Evolutionary conservation across 2,329 filamentous ascomycete species (phyloP), one percentile per base, ranked within the genome.

Genomic region (Fusarium proliferatum): DNA sequence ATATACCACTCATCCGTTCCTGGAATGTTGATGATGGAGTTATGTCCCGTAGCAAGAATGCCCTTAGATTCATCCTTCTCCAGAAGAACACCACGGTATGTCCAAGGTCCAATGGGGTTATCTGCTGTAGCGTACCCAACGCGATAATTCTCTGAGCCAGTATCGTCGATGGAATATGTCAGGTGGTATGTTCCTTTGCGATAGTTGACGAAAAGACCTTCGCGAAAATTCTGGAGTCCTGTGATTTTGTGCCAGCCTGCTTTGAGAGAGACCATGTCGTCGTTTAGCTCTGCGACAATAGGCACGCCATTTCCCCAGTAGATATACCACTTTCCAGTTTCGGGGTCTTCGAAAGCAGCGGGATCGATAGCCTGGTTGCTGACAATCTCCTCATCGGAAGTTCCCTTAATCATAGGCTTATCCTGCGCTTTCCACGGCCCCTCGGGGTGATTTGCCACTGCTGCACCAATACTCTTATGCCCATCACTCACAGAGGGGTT

Each of bases 391-490:
- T 89, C 91, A 64, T 88, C 90, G 1, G 61, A 57, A 10, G 73
- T 75, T 4, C 72, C 72, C 8, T 43, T 86, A 38, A 86, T 82
- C 78, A 92, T 91, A 6, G 85, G 84, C 30, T 84, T 79, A 0
- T 85, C 75, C 70, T 91, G 83, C 0, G 90, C 86, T 6, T 78
- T 84, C 77, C 91, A 92, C 0, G 90, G 90, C 0, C 91, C 91
- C 51, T 88, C 86, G 0, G 90, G 90, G 6, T 83, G 84, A 52
- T 87, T 82, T 4, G 86, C 83, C 0, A 88, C 85, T 0, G 90
- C 90, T 0, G 90, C 90, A 7, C 90, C 90, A 39, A 92, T 90
- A 7, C 88, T 89, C 61, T 91, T 86, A 70, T 87, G 83, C 67
- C 61, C 74, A 9, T 67, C 90, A 84, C 38, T 87, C 81, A 74